phyloP scores from a whole-genome alignment of 169 alveolate genomes.

The Cryptosporidium canis region DNA sequence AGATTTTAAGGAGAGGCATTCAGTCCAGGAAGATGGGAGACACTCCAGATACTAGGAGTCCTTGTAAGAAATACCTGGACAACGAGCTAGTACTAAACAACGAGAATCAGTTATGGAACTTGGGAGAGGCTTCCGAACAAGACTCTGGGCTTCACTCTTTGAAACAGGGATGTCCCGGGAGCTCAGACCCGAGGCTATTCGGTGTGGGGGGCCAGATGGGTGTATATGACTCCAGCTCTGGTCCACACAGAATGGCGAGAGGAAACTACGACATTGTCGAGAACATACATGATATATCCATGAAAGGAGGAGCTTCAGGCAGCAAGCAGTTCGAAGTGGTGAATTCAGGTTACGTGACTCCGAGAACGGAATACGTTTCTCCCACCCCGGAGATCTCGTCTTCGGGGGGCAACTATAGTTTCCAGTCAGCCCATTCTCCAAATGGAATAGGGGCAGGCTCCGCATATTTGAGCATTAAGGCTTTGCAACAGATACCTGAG shows the following conservation, averaged over 20 bases:
- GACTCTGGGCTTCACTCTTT: background rate
- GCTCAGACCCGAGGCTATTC: background rate
- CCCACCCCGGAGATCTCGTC: background rate
- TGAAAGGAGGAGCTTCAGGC: background rate
- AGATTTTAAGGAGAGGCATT: background rate
- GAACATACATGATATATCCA: background rate
- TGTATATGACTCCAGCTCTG: background rate
- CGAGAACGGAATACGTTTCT: conserved; percentile 43
- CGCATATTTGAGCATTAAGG: background rate
- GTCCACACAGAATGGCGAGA: background rate
- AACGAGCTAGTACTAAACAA: conserved; percentile 10
- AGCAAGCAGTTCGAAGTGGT: background rate
- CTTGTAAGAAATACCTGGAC: conserved; percentile 6
- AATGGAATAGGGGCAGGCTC: background rate
- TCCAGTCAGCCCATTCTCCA: background rate
- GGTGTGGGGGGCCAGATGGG: background rate
- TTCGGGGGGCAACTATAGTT: conserved; percentile 1
- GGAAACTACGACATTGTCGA: background rate
- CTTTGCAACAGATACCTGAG: background rate
- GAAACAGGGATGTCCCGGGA: background rate
- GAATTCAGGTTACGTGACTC: conserved; percentile 10
- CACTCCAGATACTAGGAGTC: background rate
- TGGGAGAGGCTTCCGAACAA: background rate
- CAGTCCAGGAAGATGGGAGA: background rate
- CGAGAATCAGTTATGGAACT: conserved; percentile 6